Evolutionary conservation across 306 rosid species (phyloP), one percentile per base, ranked within the genome.

Genomic region (Rosa chinensis): DNA sequence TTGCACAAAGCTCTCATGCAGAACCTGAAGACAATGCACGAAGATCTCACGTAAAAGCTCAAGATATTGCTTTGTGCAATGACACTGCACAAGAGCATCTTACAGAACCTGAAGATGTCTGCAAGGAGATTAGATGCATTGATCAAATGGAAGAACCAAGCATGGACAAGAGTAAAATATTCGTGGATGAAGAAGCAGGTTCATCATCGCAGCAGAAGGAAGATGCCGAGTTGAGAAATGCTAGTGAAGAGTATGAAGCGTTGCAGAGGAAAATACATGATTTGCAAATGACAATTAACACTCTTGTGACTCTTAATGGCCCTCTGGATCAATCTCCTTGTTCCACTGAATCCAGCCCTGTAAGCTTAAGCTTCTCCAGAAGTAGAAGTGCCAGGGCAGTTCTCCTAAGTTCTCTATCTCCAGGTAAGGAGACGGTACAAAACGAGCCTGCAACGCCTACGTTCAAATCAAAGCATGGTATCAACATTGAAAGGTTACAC

Each of bases 121-220:
- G 89, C 84, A 87, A 85, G 82, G 96, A 92, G 76, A 88, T 89
- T 67, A 86, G 61, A 45, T 86, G 89, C 74, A 73, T 87, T 66
- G 48, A 17, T 76, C 90, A 89, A 74, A 61, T 50, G 67, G 86
- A 86, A 70, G 88, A 86, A 76, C 66, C 77, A 58, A 63, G 71
- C 70, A 55, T 72, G 70, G 75, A 80, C 40, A 49, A 66, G 25
- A 78, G 80, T 25, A 55, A 85, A 82, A 35, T 21, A 13, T 16
- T 53, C 10, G 39, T 6, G 67, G 73, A 75, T 1, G 84, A 28
- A 72, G 23, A 70, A 25, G 77, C 52, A 49, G 53, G 49, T 45
- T 66, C 87, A 58, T 72, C 87, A 80, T 55, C 74, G 11, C 73
- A 67, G 70, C 77, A 73, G 67, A 76, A 66, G 76, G 87, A 62